These are phyloP conservation scores for Saccharomycopsis guyanensis DNA, from an alignment of 805 yeast species.

Conservation along the genomic window DNA sequence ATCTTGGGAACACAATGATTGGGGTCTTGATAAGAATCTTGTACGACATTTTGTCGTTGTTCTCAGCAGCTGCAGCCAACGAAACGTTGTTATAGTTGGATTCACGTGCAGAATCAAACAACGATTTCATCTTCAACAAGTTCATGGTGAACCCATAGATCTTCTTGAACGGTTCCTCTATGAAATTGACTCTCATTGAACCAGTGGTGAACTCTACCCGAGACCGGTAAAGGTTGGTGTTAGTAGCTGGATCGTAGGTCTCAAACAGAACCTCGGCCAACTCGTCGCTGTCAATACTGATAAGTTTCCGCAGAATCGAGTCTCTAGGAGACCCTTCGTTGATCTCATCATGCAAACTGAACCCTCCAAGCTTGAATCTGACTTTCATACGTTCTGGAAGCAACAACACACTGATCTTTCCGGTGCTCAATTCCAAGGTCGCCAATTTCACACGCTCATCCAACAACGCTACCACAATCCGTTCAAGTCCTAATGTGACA, in stretches of 20 bases:
- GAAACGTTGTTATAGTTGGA: constrained; percentile 81
- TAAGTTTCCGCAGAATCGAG: constrained; percentile 53
- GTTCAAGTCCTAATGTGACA: constrained; percentile 59
- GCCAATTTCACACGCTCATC: constrained; percentile 80
- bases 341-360: constrained; percentile 70
- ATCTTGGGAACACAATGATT: constrained; percentile 66
- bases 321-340: constrained; percentile 53
- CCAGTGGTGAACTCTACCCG: constrained; percentile 61
- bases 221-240: constrained; percentile 43
- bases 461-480: constrained; percentile 66
- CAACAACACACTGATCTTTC: constrained; percentile 55
- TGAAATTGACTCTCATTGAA: constrained; percentile 65
- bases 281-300: constrained; percentile 74
- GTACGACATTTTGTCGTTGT: constrained; percentile 56
- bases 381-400: constrained; percentile 75
- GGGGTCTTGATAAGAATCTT: constrained; percentile 76
- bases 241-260: constrained; percentile 56
- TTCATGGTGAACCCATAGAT: constrained; percentile 61
- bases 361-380: constrained; percentile 65
- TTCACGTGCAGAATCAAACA: constrained; percentile 85
- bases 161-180: constrained; percentile 70
- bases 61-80: constrained; percentile 40
- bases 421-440: constrained; percentile 67
- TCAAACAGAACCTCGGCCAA: constrained; percentile 80
- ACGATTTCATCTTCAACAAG: constrained; percentile 75